A percentile compares a stretch with the other conserved stretches of the same genome.
Evolutionary conservation across 768 basidiomycete genomes (phyloP).

Genomic region (Phlebiopsis flavidoalba): DNA sequence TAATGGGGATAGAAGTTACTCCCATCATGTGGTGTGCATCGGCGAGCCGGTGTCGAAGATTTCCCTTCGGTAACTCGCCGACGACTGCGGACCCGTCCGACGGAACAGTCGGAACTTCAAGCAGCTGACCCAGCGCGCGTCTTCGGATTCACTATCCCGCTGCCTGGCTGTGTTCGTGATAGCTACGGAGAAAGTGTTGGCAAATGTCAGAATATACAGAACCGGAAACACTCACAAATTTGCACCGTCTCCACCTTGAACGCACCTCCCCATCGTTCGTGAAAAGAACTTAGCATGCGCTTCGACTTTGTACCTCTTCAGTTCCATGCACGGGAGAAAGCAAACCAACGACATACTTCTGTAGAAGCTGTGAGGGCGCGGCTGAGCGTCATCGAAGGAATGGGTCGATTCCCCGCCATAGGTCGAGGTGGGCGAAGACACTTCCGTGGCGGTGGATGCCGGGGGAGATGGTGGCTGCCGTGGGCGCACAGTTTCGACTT

Average conservation of each 20-base stretch:
- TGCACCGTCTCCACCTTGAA: conserved; percentile 13
- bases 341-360: background rate
- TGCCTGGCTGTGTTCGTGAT: background rate
- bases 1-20: conserved; percentile 53
- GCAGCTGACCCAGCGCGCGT: background rate
- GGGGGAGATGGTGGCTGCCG: conserved; percentile 4
- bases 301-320: background rate
- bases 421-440: background rate
- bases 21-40: conserved; percentile 29
- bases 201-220: background rate
- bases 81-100: background rate
- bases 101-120: background rate
- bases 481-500: background rate
- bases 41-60: conserved; percentile 21
- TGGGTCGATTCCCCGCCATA: too few relatives aligned
- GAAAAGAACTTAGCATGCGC: conserved; percentile 4
- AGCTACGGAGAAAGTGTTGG: background rate
- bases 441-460: background rate
- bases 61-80: background rate
- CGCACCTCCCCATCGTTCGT: conserved; percentile 7
- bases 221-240: conserved; percentile 7
- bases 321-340: background rate
- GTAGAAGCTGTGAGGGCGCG: background rate
- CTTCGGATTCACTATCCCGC: background rate
- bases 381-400: too few relatives aligned